Base-by-base conservation (phyloP, 2,329 filamentous ascomycete genomes). In the Colletotrichum tropicale region DNA sequence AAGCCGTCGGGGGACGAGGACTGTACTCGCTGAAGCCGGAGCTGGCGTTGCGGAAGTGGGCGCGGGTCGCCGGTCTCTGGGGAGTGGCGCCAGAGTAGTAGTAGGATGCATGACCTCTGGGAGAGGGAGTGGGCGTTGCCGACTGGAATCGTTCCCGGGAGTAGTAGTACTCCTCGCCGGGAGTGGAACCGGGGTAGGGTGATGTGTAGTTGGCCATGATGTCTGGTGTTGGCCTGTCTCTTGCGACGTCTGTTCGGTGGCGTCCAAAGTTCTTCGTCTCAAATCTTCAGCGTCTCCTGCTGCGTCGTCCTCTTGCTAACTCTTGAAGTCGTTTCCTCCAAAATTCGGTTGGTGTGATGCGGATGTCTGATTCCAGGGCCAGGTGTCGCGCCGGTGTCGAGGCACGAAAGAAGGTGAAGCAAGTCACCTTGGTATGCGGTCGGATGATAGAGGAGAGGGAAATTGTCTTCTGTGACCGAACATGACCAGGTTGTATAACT, bases 361-460 rank as follows among this genome's bases (percentile, higher is more conserved):
- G 78, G 38, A 68, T 78, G 71, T 65, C 56, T 77, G 75, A 72
- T 77, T 75, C 74, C 76, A 73, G 68, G 56, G 71, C 67, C 65
- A 75, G 78, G 77, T 80, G 80, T 86, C 82, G 87, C 86, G 86
- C 85, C 84, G 84, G 83, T 86, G 84, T 87, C 86, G 87, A 84
- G 84, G 85, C 86, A 85, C 86, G 82, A 81, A 80, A 84, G 85
- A 83, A 83, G 84, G 85, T 84, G 84, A 87, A 82, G 83, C 86
- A 86, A 84, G 89, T 91, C 90, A 91, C 89, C 90, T 90, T 87
- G 89, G 88, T 90, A 89, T 90, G 87, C 89, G 87, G 86, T 90
- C 88, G 89, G 88, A 88, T 83, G 88, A 88, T 87, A 87, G 88
- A 88, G 87, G 88, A 85, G 87, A 89, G 84, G 85, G 87, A 84